Evolutionary conservation across 116 monocot genomes (phyloP).

Genomic region (Trichopus zeylanicus): DNA sequence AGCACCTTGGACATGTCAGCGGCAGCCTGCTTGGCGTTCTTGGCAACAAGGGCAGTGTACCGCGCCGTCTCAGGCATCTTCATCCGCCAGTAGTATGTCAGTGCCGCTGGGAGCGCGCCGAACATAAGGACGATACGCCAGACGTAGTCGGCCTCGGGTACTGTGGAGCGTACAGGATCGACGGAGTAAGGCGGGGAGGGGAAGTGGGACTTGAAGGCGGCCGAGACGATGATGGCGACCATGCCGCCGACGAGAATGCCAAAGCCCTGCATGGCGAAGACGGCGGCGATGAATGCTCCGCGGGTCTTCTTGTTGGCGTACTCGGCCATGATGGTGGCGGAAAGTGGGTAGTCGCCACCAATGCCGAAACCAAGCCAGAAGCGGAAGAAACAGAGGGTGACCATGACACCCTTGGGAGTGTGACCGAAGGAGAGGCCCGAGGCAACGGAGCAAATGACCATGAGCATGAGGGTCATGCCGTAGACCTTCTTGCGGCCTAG

Average conservation of each 20-base stretch:
- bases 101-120: conserved; percentile 2
- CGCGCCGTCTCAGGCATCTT: neutral
- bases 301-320: conserved; percentile 25
- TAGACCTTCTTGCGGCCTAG: too few relatives aligned
- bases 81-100: neutral
- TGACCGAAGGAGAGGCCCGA: too few relatives aligned
- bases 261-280: conserved; percentile 21
- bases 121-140: conserved; percentile 10
- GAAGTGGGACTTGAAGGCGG: neutral
- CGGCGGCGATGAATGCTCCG: conserved; percentile 28
- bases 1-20: too few relatives aligned
- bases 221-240: conserved; percentile 3
- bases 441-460: too few relatives aligned
- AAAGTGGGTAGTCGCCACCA: too few relatives aligned
- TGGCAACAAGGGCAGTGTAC: neutral
- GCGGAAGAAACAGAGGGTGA: too few relatives aligned
- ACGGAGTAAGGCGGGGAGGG: neutral
- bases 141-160: too few relatives aligned
- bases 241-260: conserved; percentile 1
- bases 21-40: too few relatives aligned
- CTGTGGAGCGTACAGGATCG: neutral
- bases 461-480: too few relatives aligned
- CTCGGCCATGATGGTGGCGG: conserved; percentile 36
- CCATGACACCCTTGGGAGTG: too few relatives aligned
- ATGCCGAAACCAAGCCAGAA: too few relatives aligned